Evolutionary conservation across 1,284 basidiomycete species (phyloP), one percentile per base, ranked within the genome.

Genomic region (Cutaneotrichosporon mucoides): DNA sequence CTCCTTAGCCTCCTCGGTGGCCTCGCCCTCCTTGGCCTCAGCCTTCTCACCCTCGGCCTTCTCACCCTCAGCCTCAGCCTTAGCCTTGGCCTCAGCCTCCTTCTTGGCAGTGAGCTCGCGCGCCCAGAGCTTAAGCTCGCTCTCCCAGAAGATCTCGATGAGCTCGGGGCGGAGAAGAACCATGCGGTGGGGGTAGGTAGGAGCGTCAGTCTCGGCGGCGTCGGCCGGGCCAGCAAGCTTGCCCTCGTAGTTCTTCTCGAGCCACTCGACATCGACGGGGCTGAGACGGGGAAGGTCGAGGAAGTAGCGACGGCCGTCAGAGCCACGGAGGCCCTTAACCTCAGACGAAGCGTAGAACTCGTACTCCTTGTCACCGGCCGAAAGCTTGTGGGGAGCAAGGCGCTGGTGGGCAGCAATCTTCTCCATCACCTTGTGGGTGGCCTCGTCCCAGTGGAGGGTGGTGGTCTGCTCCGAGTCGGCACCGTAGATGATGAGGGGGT

Each of bases 81-180:
- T 59, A 7, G 60, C 64, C 24, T 60, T 64, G 45, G 64, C 62
- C 51, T 63, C 64, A 24, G 60, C 59, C 49, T 65, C 59, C 51
- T 69, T 63, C 59, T 73, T 71, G n/a, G 71, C 69, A 37, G 82
- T 78, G 46, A 79, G 67, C 46, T 75, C 75, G 54, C 81, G 75
- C 33, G 82, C 80, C 81, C 81, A 84, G 63, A 77, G 77, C 66
- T 81, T 80, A 63, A 84, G 76, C 68, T 81, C 79, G 61, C 68
- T 73, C 64, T 82, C 81, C 78, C 80, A 83, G 75, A 79, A 83
- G 45, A 77, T 71, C 66, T 83, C 81, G 53, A 84, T 69, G 40
- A 84, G 72, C 72, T 84, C 82, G n/a, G 81, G 80, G 54, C 83
- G 81, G n/a, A 84, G 79, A 44, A 84, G 73, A n/a, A 79, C 73